These are phyloP conservation scores for Hippophae gyantsensis DNA, from an alignment of 306 rosid species.

Conservation along the genomic window DNA sequence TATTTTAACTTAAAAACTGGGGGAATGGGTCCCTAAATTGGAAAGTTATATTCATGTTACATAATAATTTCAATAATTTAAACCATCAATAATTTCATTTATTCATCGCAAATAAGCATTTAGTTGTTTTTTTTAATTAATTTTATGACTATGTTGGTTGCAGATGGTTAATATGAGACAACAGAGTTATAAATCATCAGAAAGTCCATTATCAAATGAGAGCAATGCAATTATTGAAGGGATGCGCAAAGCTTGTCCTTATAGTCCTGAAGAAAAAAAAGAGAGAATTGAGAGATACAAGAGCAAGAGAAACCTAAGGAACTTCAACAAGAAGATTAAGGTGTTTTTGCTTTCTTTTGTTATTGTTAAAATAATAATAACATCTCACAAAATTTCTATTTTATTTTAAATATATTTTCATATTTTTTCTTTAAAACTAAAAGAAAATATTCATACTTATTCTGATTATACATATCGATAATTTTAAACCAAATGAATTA, in stretches of 20 bases:
- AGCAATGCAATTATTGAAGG: slow-evolving; percentile 79
- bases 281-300: slow-evolving; percentile 74
- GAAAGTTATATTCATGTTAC: too few species aligned
- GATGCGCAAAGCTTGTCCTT: slow-evolving; percentile 63
- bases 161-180: slow-evolving; percentile 43
- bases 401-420: not conserved
- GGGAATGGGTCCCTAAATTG: too few species aligned
- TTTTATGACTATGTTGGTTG: not conserved
- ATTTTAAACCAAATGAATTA: too few species aligned
- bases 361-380: too few species aligned
- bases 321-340: slow-evolving; percentile 93
- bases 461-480: too few species aligned
- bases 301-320: slow-evolving; percentile 70
- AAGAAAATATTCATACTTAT: too few species aligned
- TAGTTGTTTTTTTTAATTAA: not conserved
- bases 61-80: too few species aligned
- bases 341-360: slow-evolving; percentile 17
- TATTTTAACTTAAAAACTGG: too few species aligned
- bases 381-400: not conserved
- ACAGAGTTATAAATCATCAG: slow-evolving; percentile 29
- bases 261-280: slow-evolving; percentile 80
- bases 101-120: too few species aligned
- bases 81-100: too few species aligned
- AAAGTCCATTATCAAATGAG: slow-evolving; percentile 56
- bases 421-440: not conserved